These are phyloP conservation scores for Coprinopsis cinerea DNA, from an alignment of 768 basidiomycete genomes.

Conservation along the genomic window DNA sequence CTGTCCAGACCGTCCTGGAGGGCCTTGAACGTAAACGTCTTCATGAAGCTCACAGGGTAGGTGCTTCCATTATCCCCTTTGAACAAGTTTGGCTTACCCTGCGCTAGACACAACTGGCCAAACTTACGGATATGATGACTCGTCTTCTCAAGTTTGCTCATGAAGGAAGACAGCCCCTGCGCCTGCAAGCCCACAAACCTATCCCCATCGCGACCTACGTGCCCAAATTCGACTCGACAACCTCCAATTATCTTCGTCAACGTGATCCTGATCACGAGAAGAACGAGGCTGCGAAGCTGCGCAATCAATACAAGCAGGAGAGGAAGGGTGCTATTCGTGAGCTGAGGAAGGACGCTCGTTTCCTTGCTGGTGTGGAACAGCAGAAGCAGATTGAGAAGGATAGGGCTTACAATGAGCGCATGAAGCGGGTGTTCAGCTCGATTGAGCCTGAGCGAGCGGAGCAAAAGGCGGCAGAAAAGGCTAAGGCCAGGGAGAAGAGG, in stretches of 20 bases:
- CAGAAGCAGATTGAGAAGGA: conserved; percentile 86
- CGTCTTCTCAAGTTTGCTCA: conserved; percentile 69
- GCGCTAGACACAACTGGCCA: conserved; percentile 42
- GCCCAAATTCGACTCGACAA: conserved; percentile 83
- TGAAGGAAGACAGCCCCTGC: conserved; percentile 71
- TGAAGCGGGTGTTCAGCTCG: conserved; percentile 75
- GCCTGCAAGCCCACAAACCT: conserved; percentile 88
- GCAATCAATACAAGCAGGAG: conserved; percentile 89
- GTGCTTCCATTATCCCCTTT: conserved; percentile 1
- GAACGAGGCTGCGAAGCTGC: conserved; percentile 80
- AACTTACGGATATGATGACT: conserved; percentile 42
- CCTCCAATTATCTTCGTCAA: conserved; percentile 67
- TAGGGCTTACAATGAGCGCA: conserved; percentile 65
- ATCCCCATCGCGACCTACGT: conserved; percentile 92
- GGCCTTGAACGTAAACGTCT: conserved; percentile 42
- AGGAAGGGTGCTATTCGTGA: conserved; percentile 95
- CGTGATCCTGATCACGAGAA: conserved; percentile 93
- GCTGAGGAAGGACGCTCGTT: conserved; percentile 89
- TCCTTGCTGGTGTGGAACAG: conserved; percentile 85
- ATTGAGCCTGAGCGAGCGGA: conserved; percentile 89
- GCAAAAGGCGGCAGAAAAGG: conserved; percentile 87
- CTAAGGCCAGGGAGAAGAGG: conserved; percentile 71
- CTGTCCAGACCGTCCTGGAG: conserved; percentile 54
- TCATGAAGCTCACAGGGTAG: conserved; percentile 52
- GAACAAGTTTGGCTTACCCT: conserved; percentile 1